These are phyloP conservation scores for Fragaria iinumae DNA, from an alignment of 306 rosid genomes.

Conservation along the genomic window DNA sequence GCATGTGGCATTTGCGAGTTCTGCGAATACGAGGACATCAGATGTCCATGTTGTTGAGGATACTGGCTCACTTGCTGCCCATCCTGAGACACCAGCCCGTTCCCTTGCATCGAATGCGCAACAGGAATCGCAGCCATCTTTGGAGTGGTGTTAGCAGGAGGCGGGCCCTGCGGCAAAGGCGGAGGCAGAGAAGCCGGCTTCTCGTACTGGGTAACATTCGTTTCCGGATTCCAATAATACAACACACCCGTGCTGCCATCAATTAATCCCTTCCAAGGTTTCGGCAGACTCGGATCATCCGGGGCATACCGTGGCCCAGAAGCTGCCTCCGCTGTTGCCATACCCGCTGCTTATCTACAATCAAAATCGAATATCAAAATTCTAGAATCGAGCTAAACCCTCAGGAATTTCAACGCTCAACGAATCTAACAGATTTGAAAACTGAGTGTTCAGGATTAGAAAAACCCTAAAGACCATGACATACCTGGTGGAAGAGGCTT, in stretches of 20 bases:
- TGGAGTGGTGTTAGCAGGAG: conserved; percentile 41
- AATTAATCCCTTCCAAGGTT: conserved; percentile 93
- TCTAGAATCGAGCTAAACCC: not conserved
- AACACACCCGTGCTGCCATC: conserved; percentile 80
- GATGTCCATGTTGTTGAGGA: conserved; percentile 59
- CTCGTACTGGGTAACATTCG: conserved; percentile 88
- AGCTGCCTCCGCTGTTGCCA: conserved; percentile 77
- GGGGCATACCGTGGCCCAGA: conserved; percentile 90
- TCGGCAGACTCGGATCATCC: conserved; percentile 85
- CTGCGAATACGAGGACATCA: conserved; percentile 37
- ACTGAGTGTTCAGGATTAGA: not conserved
- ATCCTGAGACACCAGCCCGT: conserved; percentile 44
- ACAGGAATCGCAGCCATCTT: conserved; percentile 59
- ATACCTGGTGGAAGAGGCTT: conserved; percentile 13
- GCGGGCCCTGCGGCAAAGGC: conserved; percentile 49
- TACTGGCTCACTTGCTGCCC: conserved; percentile 50
- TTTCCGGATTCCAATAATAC: conserved; percentile 97
- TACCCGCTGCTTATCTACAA: conserved; percentile 37
- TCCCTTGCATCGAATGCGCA: conserved; percentile 40
- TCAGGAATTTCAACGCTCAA: not conserved
- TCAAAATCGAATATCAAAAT: not conserved
- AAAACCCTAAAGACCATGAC: not conserved
- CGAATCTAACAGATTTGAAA: not conserved
- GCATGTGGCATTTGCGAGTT: conserved; percentile 47
- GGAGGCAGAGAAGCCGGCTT: conserved; percentile 56